Conservation (phyloP, 2,329 filamentous ascomycete genomes). For the Chaetomium sp. region DNA sequence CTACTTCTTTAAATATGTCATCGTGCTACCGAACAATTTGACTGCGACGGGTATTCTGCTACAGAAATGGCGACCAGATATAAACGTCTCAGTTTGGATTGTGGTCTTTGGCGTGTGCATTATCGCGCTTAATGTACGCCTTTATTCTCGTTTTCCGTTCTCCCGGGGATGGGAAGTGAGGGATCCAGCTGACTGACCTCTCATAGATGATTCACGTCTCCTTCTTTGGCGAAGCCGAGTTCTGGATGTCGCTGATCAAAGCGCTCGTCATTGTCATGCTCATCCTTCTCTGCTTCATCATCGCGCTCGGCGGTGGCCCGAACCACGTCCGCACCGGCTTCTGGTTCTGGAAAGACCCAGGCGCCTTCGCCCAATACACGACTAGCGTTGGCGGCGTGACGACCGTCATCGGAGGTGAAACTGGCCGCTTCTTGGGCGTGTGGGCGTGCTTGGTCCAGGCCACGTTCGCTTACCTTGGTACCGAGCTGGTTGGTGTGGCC, state of each 20-base stretch:
- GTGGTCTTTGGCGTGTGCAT: conserved; percentile 31
- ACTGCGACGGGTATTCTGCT: conserved; percentile 34
- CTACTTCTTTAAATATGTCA: conserved; percentile 41
- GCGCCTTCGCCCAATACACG: conserved; percentile 35
- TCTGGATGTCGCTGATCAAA: conserved; percentile 41
- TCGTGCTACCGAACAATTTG: conserved; percentile 34
- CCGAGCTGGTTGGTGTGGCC: conserved; percentile 62
- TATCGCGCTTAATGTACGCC: conserved; percentile 30
- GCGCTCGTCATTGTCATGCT: conserved; percentile 37
- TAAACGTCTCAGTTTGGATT: conserved; percentile 36
- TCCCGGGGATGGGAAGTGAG: too few relatives aligned
- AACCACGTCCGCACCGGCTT: conserved; percentile 35
- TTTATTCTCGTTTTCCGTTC: neutral
- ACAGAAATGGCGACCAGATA: conserved; percentile 32
- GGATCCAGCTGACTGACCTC: neutral
- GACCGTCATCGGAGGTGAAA: conserved; percentile 23
- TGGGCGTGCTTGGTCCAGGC: conserved; percentile 35
- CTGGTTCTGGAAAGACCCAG: conserved; percentile 38
- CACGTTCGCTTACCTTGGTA: conserved; percentile 38
- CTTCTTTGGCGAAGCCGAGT: conserved; percentile 42
- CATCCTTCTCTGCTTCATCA: conserved; percentile 33
- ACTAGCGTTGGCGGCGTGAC: conserved; percentile 6
- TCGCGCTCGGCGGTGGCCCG: conserved; percentile 36
- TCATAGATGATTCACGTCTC: conserved; percentile 32
- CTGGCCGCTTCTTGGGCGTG: conserved; percentile 35